Conservation (phyloP, 148 eudicot species). For the Linanthus parryae region DNA sequence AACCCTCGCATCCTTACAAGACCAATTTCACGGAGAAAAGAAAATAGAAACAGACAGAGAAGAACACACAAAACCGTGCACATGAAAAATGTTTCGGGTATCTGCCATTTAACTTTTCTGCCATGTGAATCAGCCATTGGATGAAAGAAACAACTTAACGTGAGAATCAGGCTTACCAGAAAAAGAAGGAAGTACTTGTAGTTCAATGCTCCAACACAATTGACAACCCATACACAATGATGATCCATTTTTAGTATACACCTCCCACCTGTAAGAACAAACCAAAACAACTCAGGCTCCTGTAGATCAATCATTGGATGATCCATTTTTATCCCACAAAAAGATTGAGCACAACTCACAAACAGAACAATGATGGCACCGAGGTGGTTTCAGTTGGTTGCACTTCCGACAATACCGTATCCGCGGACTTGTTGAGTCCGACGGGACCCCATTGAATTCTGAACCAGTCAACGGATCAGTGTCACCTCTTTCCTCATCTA, state of each 20-base stretch:
- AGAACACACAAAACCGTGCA: neutral
- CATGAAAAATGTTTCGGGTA: neutral
- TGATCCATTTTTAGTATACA: constrained; percentile 99
- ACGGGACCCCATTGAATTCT: constrained; percentile 38
- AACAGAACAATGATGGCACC: constrained; percentile 99
- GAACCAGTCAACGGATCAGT: constrained; percentile 53
- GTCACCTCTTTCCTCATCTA: constrained; percentile 90
- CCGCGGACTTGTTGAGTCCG: constrained; percentile 37
- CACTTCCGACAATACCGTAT: constrained; percentile 89
- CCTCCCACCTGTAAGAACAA: constrained; percentile 64
- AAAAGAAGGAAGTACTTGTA: constrained; percentile 98
- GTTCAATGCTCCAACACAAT: constrained; percentile 95
- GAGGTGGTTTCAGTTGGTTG: constrained; percentile 92
- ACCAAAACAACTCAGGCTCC: constrained; percentile 8
- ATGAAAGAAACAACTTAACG: constrained; percentile 10
- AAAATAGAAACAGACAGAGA: neutral
- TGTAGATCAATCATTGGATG: neutral
- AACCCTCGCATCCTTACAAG: neutral
- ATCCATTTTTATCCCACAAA: neutral
- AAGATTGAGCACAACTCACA: constrained; percentile 47
- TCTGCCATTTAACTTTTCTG: too few species aligned
- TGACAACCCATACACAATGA: constrained; percentile 99
- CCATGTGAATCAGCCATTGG: neutral
- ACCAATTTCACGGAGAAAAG: neutral
- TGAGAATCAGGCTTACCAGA: constrained; percentile 44